phyloP scores from a whole-genome alignment of 164 flowering plant species.

The Piper betle region DNA sequence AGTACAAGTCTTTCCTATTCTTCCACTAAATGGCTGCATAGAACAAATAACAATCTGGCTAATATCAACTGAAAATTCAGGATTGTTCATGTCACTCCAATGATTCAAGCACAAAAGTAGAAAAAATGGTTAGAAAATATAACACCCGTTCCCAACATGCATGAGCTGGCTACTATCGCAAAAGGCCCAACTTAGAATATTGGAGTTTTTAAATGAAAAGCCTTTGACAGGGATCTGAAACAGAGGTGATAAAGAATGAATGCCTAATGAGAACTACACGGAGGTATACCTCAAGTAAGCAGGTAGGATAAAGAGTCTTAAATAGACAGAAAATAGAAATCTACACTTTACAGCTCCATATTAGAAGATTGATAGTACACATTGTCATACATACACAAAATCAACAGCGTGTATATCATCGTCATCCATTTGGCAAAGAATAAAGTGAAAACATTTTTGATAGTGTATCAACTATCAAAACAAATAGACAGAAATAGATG shows the following conservation, averaged over 20 bases:
- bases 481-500: background rate
- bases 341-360: background rate
- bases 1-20: too few species aligned
- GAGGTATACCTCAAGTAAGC: background rate
- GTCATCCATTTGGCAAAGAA: background rate
- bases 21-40: too few species aligned
- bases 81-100: too few species aligned
- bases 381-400: background rate
- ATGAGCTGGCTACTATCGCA: constrained; percentile 46
- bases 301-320: background rate
- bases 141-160: constrained; percentile 28
- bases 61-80: too few species aligned
- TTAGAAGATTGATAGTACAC: too few species aligned
- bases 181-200: constrained; percentile 55
- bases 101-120: background rate
- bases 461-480: too few species aligned
- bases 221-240: constrained; percentile 64
- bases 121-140: background rate
- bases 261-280: background rate
- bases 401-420: too few species aligned
- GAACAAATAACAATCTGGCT: too few species aligned
- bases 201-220: constrained; percentile 53
- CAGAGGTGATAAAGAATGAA: constrained; percentile 1
- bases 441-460: background rate
- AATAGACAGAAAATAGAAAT: background rate